Evolutionary conservation across 108 stramenopile genomes (phyloP), one percentile per base, ranked within the genome.

Genomic region (Fistulifera pelliculosa): DNA sequence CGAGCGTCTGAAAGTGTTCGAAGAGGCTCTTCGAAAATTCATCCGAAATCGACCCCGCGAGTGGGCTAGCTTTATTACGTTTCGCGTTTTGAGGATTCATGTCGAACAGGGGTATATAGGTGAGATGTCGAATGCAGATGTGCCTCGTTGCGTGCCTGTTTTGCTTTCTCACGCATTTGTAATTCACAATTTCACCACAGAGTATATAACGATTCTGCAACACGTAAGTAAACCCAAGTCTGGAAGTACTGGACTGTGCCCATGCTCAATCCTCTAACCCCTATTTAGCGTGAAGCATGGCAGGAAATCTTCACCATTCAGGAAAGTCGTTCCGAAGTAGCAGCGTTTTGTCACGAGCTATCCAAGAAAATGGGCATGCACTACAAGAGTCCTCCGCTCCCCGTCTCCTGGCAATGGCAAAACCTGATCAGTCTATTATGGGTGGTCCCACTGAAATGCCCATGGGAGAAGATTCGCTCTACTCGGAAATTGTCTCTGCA

Each of bases 351-450:
- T 49, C 69, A 77, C 0, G 82, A 83, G 56, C 71, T 74, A 0
- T 61, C 66, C 23, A 76, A 77, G 71, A 74, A 74, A 56, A 58
- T 83, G 45, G 80, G 67, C 16, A 83, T 83, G 68, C 66, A 64
- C 52, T 88, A 88, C 45, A 60, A 48, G 31, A 74, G 82, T 5
- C 83, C 83, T 17, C 66, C 79, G 17, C 57, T 77, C 54, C 80
- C 83, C 1, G 70, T 85, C 13, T 74, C 80, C 49, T 84, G 0
- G 41, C 65, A 31, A 52, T 68, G 11, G 49, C 49, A 3, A 35
- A 35, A 35, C 8, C 31, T 8, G 31, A 35, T 8, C 31, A 3
- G 8, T 35, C 31, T 3, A 35, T 35, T 8, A 35, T 35, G 31
- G 31, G 31, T 6, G 31, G 31, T 3, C 31, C 8, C 31, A 8